These are phyloP conservation scores for Alternaria triticina DNA, from an alignment of 2,329 filamentous ascomycete genomes.

Conservation along the genomic window DNA sequence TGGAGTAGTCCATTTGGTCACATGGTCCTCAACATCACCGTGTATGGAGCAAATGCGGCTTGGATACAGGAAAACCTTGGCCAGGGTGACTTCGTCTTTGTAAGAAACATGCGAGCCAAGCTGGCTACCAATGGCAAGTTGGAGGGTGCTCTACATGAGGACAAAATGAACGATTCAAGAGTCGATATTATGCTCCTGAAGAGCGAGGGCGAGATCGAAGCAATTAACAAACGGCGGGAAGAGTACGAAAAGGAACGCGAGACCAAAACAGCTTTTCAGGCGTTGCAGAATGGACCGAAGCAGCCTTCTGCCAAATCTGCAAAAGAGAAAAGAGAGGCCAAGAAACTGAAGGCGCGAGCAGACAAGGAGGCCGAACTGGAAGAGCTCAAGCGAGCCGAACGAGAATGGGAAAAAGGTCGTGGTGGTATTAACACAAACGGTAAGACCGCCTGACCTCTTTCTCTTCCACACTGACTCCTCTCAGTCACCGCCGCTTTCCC, in stretches of 20 bases:
- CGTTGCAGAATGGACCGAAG: conserved; percentile 22
- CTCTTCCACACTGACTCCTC: conserved; percentile 9
- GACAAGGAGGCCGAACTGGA: conserved; percentile 41
- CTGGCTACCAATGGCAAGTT: conserved; percentile 59
- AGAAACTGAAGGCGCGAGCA: conserved; percentile 43
- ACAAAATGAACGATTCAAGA: conserved; percentile 59
- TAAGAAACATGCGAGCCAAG: conserved; percentile 78
- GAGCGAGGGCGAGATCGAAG: conserved; percentile 14
- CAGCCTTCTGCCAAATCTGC: conserved; percentile 26
- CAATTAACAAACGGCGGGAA: conserved; percentile 63
- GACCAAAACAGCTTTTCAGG: conserved; percentile 18
- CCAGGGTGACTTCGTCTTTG: conserved; percentile 65
- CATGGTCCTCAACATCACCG: conserved; percentile 72
- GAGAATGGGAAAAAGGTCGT: conserved; percentile 19
- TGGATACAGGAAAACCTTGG: conserved; percentile 64
- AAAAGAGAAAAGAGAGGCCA: conserved; percentile 45
- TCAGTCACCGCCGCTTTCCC: conserved; percentile 57
- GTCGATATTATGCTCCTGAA: conserved; percentile 60
- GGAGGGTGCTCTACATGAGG: conserved; percentile 74
- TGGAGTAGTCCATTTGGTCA: conserved; percentile 81
- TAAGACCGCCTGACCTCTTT: conserved; percentile 32
- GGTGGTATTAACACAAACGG: conserved; percentile 49
- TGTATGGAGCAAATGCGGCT: conserved; percentile 71
- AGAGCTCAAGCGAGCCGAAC: conserved; percentile 30
- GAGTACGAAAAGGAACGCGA: conserved; percentile 60